A percentile compares a stretch with the other conserved stretches of the same genome.
Evolutionary conservation across 495 filamentous ascomycete species (phyloP).

Genomic region (Aspergillus ellipticus): DNA sequence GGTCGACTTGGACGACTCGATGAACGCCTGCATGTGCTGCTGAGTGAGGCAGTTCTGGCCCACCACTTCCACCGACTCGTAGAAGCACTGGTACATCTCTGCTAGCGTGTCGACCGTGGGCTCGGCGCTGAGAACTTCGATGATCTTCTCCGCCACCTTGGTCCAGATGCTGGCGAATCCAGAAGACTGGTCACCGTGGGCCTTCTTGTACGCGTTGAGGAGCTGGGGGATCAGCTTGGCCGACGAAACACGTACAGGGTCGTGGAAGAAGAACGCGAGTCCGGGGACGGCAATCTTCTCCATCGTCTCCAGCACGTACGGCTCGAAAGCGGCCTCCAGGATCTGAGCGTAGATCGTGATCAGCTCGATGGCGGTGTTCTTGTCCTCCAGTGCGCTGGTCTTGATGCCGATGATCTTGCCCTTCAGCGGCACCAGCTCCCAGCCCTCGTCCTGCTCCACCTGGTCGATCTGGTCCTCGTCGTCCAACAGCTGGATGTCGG

Average conservation of each 20-base stretch:
- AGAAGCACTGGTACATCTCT: conserved; percentile 99
- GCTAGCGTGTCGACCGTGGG: conserved; percentile 94
- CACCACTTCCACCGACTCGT: conserved; percentile 94
- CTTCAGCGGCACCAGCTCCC: conserved; percentile 94
- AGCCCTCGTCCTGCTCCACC: conserved; percentile 92
- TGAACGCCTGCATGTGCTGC: conserved; percentile 80
- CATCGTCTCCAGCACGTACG: conserved; percentile 89
- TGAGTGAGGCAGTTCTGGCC: conserved; percentile 75
- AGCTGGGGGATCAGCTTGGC: conserved; percentile 94
- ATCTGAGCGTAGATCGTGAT: conserved; percentile 96
- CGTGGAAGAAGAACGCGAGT: conserved; percentile 98
- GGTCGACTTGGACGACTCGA: conserved; percentile 74
- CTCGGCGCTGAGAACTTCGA: conserved; percentile 92
- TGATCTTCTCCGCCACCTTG: conserved; percentile 79
- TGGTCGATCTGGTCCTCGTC: conserved; percentile 92
- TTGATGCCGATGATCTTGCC: conserved; percentile 98
- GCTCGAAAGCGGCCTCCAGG: conserved; percentile 84
- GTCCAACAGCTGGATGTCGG: conserved; percentile 94
- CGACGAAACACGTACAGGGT: conserved; percentile 91
- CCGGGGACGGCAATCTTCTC: conserved; percentile 93
- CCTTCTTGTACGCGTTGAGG: conserved; percentile 88
- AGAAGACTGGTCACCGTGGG: conserved; percentile 70
- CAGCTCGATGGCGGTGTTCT: conserved; percentile 97
- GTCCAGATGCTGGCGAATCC: conserved; percentile 79
- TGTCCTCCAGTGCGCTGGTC: conserved; percentile 94